A percentile compares a stretch with the other conserved stretches of the same genome.
These are phyloP conservation scores for Pisolithus sp. DNA, from an alignment of 768 basidiomycete genomes.

Conservation along the genomic window DNA sequence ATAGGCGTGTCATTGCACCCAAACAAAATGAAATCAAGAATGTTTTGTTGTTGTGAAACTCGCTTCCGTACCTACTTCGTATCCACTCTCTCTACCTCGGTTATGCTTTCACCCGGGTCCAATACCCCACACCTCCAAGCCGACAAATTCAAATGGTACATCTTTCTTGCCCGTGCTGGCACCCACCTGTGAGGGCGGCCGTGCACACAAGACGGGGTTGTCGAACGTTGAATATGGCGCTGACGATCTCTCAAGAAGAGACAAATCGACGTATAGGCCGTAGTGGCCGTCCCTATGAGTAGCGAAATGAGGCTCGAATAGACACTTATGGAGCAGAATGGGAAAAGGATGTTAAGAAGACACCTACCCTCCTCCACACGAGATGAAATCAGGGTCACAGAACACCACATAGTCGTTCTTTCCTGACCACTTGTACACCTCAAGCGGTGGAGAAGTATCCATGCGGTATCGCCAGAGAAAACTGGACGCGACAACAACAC, in stretches of 20 bases:
- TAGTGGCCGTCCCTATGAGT: slow-evolving; percentile 75
- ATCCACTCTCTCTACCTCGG: too few species aligned
- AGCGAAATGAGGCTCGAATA: too few species aligned
- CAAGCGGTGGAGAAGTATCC: slow-evolving; percentile 32
- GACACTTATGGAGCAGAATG: too few species aligned
- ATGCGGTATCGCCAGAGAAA: slow-evolving; percentile 69
- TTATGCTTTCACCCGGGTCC: slow-evolving; percentile 28
- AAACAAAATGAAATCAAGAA: too few species aligned
- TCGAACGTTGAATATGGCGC: slow-evolving; percentile 81
- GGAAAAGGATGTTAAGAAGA: neutral
- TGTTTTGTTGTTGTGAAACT: too few species aligned
- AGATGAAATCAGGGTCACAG: slow-evolving; percentile 73
- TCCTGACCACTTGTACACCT: slow-evolving; percentile 79
- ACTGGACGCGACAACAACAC: slow-evolving; percentile 28
- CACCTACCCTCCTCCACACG: slow-evolving; percentile 88
- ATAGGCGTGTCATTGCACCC: too few species aligned
- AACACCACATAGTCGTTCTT: slow-evolving; percentile 86
- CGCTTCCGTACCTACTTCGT: too few species aligned
- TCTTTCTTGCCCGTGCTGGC: too few species aligned
- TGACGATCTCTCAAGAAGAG: slow-evolving; percentile 77
- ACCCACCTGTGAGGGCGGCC: neutral
- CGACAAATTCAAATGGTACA: slow-evolving; percentile 83
- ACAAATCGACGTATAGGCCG: slow-evolving; percentile 81
- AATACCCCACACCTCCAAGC: slow-evolving; percentile 86
- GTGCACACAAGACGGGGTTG: slow-evolving; percentile 73